Evolutionary conservation across 306 rosid species (phyloP), one percentile per base, ranked within the genome.

Genomic region (Dryas alaskensis): DNA sequence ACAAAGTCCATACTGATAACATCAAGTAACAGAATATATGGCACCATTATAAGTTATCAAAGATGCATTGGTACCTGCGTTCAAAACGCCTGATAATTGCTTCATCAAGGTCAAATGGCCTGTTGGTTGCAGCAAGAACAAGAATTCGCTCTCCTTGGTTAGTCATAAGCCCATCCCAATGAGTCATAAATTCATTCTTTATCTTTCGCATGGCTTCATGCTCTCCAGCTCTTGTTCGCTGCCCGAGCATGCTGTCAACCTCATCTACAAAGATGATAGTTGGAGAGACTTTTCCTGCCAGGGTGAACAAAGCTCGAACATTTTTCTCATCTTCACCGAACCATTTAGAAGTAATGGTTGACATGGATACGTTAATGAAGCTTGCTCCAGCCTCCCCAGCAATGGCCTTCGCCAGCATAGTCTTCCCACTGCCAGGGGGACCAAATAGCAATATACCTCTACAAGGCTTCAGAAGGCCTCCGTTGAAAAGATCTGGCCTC

Each of bases 231-330:
- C 98, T 87, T 9, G 97, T 87, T 22, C 96, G 51, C 81, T 95
- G 98, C 46, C 99, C 99, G 22, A 94, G 99, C 99, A 95, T 95
- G 86, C 99, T 95, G 70, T 95, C 99, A 43, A 95, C 98, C 86
- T 95, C 99, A 71, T 95, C 99, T 1, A 95, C 98, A 80, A 95
- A 95, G 65, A 95, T 92, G 72, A 95, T 92, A 46, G 99, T 92
- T 2, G 98, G 99, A 54, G 98, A 92, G 69, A 95, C 98, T 85
- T 95, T 95, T 65, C 89, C 83, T 46, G 99, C 99, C 69, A 95
- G 76, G 37, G 98, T 86, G 87, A 95, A 95, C 70, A 95, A 85
- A 52, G 99, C 98, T 4, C 99, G 86, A 11, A 95, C 98, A 37
- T 95, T 95, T 83, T 95, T 95, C 85, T 95, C 99, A 65, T 92